These are phyloP conservation scores for Phytophthora crassamura DNA, from an alignment of 352 stramenopile genomes.

Conservation along the genomic window DNA sequence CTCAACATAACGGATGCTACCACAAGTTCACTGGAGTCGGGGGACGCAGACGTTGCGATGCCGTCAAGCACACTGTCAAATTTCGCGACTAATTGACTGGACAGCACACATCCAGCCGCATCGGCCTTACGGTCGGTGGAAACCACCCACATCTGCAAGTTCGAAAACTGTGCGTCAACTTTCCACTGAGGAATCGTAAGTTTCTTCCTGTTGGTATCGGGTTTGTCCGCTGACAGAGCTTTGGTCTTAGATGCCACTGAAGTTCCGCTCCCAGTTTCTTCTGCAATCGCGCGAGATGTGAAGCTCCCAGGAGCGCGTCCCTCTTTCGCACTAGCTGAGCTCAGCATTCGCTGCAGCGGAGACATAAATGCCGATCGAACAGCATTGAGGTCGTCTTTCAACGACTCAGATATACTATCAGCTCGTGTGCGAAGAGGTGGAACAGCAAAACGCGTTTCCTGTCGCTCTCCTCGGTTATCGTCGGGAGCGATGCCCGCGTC, in stretches of 20 bases:
- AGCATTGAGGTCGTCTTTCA: conserved; percentile 50
- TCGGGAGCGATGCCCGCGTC: conserved; percentile 34
- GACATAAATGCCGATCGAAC: conserved; percentile 49
- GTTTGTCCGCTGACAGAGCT: background rate
- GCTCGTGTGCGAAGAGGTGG: conserved; percentile 43
- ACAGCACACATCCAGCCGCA: conserved; percentile 61
- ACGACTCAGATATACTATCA: conserved; percentile 64
- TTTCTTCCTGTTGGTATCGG: conserved; percentile 7
- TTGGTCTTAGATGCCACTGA: conserved; percentile 20
- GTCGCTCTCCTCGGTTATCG: conserved; percentile 28
- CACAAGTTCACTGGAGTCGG: conserved; percentile 30
- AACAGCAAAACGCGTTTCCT: conserved; percentile 39
- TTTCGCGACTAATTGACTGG: conserved; percentile 33
- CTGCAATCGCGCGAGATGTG: conserved; percentile 37
- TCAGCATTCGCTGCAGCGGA: conserved; percentile 51
- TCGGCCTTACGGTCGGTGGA: conserved; percentile 69
- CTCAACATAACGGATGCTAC: conserved; percentile 36
- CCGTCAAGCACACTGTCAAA: conserved; percentile 34
- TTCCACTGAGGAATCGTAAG: conserved; percentile 41
- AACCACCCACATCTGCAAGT: conserved; percentile 73
- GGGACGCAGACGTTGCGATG: conserved; percentile 7
- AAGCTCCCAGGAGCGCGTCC: conserved; percentile 26
- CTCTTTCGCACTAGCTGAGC: conserved; percentile 43
- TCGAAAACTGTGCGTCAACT: conserved; percentile 50
- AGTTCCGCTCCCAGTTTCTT: conserved; percentile 28